A percentile compares a stretch with the other conserved stretches of the same genome.
phyloP scores from a whole-genome alignment of 192 early-diverging fungal genomes.

The Coemansia sp. region DNA sequence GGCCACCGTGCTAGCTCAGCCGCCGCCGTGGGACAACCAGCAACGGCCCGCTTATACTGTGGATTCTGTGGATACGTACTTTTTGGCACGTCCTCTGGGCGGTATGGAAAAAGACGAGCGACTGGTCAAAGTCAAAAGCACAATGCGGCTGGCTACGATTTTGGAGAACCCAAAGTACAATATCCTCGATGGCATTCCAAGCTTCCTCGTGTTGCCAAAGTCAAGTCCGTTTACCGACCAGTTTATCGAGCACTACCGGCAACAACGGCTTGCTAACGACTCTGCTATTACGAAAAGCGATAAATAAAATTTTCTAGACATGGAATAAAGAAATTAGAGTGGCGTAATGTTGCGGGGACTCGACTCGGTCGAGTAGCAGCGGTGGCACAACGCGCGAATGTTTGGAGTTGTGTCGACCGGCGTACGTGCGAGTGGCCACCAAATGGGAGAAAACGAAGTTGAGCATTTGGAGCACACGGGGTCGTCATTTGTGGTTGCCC shows the following conservation, averaged over 20 bases:
- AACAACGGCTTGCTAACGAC: constrained; percentile 35
- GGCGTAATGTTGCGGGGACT: too few species aligned
- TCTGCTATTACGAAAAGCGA: constrained; percentile 5
- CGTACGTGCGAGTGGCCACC: constrained; percentile 35
- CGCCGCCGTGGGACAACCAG: constrained; percentile 80
- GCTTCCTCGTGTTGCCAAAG: constrained; percentile 83
- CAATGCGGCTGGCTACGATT: constrained; percentile 61
- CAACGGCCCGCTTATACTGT: constrained; percentile 60
- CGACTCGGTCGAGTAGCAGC: constrained; percentile 28
- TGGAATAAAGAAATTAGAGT: neutral
- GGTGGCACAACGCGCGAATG: constrained; percentile 24
- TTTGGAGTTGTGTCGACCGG: neutral
- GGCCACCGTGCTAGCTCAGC: constrained; percentile 71
- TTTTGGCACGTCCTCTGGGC: constrained; percentile 59
- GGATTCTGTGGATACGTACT: constrained; percentile 74
- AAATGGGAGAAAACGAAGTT: constrained; percentile 35
- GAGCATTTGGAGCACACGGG: constrained; percentile 31
- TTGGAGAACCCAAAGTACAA: constrained; percentile 64
- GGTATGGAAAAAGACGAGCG: constrained; percentile 56
- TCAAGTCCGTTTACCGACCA: constrained; percentile 57
- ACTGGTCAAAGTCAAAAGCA: constrained; percentile 64
- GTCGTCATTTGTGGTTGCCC: constrained; percentile 24
- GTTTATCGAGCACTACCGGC: constrained; percentile 64
- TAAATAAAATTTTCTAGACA: too few species aligned
- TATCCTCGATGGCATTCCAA: constrained; percentile 79